phyloP scores from a whole-genome alignment of 23 red algal species.

The Gracilaria vermiculophylla region DNA sequence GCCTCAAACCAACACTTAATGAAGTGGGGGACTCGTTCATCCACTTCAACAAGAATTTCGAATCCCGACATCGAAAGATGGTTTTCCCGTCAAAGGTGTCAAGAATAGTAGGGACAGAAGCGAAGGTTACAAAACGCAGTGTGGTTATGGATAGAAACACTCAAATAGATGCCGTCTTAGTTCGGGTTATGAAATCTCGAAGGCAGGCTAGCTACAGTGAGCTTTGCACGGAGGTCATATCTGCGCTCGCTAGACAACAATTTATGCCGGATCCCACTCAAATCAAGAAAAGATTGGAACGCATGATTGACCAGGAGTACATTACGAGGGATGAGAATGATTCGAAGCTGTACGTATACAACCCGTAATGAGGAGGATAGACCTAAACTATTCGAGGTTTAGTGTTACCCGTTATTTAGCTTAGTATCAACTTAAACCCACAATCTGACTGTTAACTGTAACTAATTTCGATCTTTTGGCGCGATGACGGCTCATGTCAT shows the following conservation, averaged over 20 bases:
- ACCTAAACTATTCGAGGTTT: neutral
- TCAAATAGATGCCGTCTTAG: slow-evolving; percentile 91
- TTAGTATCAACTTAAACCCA: slow-evolving; percentile 12
- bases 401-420: neutral
- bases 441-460: slow-evolving; percentile 27
- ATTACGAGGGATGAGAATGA: slow-evolving; percentile 70
- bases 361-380: slow-evolving; percentile 29
- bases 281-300: slow-evolving; percentile 89
- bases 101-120: slow-evolving; percentile 18
- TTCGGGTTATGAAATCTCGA: slow-evolving; percentile 90
- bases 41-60: slow-evolving; percentile 57
- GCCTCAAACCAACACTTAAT: neutral
- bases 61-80: slow-evolving; percentile 39
- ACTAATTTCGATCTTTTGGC: neutral
- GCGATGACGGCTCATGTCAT: no score
- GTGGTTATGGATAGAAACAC: slow-evolving; percentile 81
- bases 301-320: slow-evolving; percentile 89
- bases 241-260: slow-evolving; percentile 28
- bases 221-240: slow-evolving; percentile 62
- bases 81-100: slow-evolving; percentile 30
- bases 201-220: slow-evolving; percentile 45
- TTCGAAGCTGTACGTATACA: slow-evolving; percentile 79
- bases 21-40: neutral
- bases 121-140: slow-evolving; percentile 15
- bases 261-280: slow-evolving; percentile 69